Base-by-base conservation (phyloP, 2,329 filamentous ascomycete species). In the Xylariaceae sp. region DNA sequence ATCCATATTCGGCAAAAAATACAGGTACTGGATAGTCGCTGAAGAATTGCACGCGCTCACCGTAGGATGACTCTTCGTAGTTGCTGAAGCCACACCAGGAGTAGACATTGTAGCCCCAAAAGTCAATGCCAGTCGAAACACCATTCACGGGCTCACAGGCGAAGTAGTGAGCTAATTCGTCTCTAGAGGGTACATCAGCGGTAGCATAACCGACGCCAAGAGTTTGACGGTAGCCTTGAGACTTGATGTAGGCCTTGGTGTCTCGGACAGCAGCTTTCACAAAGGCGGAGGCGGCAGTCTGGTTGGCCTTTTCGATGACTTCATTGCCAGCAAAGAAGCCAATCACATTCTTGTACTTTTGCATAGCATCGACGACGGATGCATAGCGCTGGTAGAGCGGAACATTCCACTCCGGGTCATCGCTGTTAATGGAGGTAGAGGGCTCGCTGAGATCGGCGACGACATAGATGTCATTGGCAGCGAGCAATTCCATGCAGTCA, bases 91-190 rank as follows among this genome's bases (percentile, higher is more conserved):
- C 94, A 73, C 94, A 99, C 94, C 94, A 99, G 47, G 92, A 96
- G 83, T 99, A 99, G 77, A 97, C 96, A 82, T 99, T 99, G 87
- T 97, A 97, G 55, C 94, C 94, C 90, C 92, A 99, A 81, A 95
- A 97, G 76, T 99, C 94, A 62, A 97, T 96, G 57, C 88, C 73
- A 9, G 68, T 65, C 8, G 59, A 51, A 11, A 36, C 68, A 76
- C 75, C 59, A 7, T 79, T 76, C 27, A 79, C 70, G 57, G 84
- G 73, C 56, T 92, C 90, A 71, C 94, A 99, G 81, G 96, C 92
- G 79, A 99, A 97, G 83, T 96, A 99, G 71, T 91, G 78, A 64
- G 91, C 90, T 69, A 97, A 85, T 67, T 91, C 80, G 61, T 81
- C 81, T 73, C 94, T 90, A 65, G 96, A 95, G 18, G 84, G 81